phyloP scores from a whole-genome alignment of 257 asterid species.

The Apocynum venetum region DNA sequence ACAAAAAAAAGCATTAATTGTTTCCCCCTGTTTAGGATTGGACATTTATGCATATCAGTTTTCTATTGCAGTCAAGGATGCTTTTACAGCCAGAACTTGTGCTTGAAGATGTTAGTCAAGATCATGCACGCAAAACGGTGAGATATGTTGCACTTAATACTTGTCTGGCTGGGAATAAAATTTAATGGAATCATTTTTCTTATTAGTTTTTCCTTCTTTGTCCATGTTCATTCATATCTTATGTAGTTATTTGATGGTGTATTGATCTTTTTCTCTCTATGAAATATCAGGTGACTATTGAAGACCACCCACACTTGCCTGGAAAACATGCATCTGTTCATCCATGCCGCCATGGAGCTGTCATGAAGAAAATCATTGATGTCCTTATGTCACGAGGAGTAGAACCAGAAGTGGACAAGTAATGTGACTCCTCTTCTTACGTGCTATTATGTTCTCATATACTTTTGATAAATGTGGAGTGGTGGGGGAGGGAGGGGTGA shows the following conservation, averaged over 20 bases:
- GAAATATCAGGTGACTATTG: slow-evolving; percentile 81
- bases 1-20: background rate
- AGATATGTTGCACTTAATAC: slow-evolving; percentile 20
- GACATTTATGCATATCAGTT: background rate
- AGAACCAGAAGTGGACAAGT: slow-evolving; percentile 98
- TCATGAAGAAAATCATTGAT: slow-evolving; percentile 97
- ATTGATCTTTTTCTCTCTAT: slow-evolving; percentile 4
- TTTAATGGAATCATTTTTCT: background rate
- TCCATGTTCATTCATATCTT: background rate
- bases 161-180: background rate
- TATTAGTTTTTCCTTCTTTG: background rate
- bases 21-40: background rate
- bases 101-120: slow-evolving; percentile 98
- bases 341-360: slow-evolving; percentile 99
- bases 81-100: slow-evolving; percentile 86
- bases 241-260: slow-evolving; percentile 2
- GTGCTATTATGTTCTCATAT: background rate
- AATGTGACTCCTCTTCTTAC: slow-evolving; percentile 18
- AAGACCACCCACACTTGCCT: slow-evolving; percentile 96
- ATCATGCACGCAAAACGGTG: slow-evolving; percentile 97
- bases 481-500: background rate
- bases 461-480: background rate
- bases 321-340: slow-evolving; percentile 98
- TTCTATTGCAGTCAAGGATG: slow-evolving; percentile 80
- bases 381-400: slow-evolving; percentile 91